Conservation (phyloP, 495 filamentous ascomycete species). For the Penicillium cataractarum region DNA sequence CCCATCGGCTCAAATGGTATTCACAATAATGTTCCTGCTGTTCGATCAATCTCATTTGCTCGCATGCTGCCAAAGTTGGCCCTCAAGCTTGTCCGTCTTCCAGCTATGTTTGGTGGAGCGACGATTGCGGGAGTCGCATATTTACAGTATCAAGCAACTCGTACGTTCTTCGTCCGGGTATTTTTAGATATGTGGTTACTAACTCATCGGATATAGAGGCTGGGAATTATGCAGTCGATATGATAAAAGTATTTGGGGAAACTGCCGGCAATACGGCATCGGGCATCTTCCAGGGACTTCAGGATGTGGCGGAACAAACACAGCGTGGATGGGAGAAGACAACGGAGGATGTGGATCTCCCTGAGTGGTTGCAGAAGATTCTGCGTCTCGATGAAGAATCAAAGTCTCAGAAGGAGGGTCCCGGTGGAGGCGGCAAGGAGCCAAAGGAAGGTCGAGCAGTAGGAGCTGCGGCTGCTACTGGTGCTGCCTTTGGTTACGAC, state of each 20-base stretch:
- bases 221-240: slow-evolving; percentile 81
- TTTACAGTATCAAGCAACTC: slow-evolving; percentile 93
- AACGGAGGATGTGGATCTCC: slow-evolving; percentile 75
- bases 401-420: slow-evolving; percentile 42
- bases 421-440: slow-evolving; percentile 51
- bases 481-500: slow-evolving; percentile 77
- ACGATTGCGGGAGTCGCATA: slow-evolving; percentile 87
- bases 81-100: slow-evolving; percentile 81
- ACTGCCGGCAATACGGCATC: slow-evolving; percentile 67
- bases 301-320: slow-evolving; percentile 76
- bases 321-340: slow-evolving; percentile 79
- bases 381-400: slow-evolving; percentile 60
- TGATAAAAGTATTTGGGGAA: slow-evolving; percentile 73
- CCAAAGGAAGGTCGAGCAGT: slow-evolving; percentile 65
- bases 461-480: slow-evolving; percentile 59
- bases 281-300: slow-evolving; percentile 67
- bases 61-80: slow-evolving; percentile 86
- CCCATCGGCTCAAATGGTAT: slow-evolving; percentile 74
- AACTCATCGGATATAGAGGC: slow-evolving; percentile 62
- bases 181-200: slow-evolving; percentile 24
- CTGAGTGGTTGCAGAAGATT: slow-evolving; percentile 84
- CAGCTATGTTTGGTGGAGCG: slow-evolving; percentile 87
- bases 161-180: slow-evolving; percentile 54
- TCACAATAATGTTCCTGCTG: slow-evolving; percentile 79
- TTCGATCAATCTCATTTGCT: slow-evolving; percentile 83